A percentile compares a stretch with the other conserved stretches of the same genome.
Evolutionary conservation across 2,329 filamentous ascomycete genomes (phyloP).

Genomic region (Periconia sp.): DNA sequence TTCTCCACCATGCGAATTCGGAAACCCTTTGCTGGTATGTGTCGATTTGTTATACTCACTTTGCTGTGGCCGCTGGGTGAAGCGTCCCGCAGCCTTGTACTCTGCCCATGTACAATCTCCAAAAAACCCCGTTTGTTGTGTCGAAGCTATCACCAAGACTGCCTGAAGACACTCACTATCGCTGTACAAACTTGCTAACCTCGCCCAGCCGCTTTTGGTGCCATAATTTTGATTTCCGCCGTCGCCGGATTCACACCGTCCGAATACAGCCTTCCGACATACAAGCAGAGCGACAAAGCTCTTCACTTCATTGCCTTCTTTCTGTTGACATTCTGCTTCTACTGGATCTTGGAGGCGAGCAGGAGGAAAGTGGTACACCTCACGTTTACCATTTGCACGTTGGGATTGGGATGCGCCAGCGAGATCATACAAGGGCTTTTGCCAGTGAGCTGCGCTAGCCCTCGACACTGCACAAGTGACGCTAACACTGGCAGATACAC

Average conservation of each 20-base stretch:
- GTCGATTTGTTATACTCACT: slow-evolving; percentile 8
- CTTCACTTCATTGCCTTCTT: slow-evolving; percentile 90
- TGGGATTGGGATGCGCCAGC: slow-evolving; percentile 70
- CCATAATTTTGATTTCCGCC: slow-evolving; percentile 65
- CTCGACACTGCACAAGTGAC: background rate
- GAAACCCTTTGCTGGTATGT: slow-evolving; percentile 82
- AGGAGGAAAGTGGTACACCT: slow-evolving; percentile 83
- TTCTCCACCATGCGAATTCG: slow-evolving; percentile 65
- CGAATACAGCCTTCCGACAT: slow-evolving; percentile 53
- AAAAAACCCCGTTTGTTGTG: background rate
- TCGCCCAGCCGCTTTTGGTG: slow-evolving; percentile 49
- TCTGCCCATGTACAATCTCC: background rate
- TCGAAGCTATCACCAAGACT: background rate
- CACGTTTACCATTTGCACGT: slow-evolving; percentile 78
- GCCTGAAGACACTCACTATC: background rate
- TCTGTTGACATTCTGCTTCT: slow-evolving; percentile 81
- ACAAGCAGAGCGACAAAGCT: slow-evolving; percentile 80
- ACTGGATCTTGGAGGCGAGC: slow-evolving; percentile 94
- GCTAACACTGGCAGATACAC: slow-evolving; percentile 42
- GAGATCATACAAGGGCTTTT: slow-evolving; percentile 76
- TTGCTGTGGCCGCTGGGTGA: background rate
- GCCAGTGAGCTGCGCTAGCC: slow-evolving; percentile 44
- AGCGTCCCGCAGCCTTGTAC: background rate
- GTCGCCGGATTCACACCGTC: slow-evolving; percentile 71
- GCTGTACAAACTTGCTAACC: background rate